These are phyloP conservation scores for Penicillium nordicum DNA, from an alignment of 2,329 filamentous ascomycete genomes.

Conservation along the genomic window DNA sequence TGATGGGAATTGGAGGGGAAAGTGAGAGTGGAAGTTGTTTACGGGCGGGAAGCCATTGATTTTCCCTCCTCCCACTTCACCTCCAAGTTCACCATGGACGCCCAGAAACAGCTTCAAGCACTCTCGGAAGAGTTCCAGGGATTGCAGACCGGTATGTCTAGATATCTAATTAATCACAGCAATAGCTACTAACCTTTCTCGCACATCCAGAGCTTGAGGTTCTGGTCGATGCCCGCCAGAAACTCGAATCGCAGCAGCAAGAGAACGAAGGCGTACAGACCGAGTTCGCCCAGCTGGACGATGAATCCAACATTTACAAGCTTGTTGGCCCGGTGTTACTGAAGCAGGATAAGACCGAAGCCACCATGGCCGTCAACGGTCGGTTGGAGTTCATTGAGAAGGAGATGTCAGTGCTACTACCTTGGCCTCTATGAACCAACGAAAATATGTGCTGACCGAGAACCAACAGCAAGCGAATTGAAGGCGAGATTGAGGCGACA, in stretches of 20 bases:
- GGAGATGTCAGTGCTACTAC: conserved; percentile 67
- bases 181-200: conserved; percentile 11
- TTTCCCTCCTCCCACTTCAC: conserved; percentile 30
- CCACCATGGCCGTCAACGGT: conserved; percentile 84
- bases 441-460: conserved; percentile 6
- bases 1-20: conserved; percentile 18
- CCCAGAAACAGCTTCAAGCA: conserved; percentile 73
- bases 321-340: conserved; percentile 86
- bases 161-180: neutral
- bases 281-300: conserved; percentile 77
- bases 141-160: conserved; percentile 69
- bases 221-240: conserved; percentile 75
- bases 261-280: conserved; percentile 87
- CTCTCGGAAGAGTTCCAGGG: conserved; percentile 85
- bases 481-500: conserved; percentile 62
- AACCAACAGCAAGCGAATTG: conserved; percentile 58
- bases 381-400: conserved; percentile 88
- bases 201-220: conserved; percentile 68
- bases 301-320: conserved; percentile 91
- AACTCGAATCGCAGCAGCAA: conserved; percentile 85
- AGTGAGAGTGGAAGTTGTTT: conserved; percentile 25
- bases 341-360: conserved; percentile 91
- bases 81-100: conserved; percentile 43
- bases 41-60: conserved; percentile 24
- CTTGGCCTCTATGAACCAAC: neutral